Base-by-base conservation (phyloP, 2,329 filamentous ascomycete species). In the Teratosphaeriaceae sp. region DNA sequence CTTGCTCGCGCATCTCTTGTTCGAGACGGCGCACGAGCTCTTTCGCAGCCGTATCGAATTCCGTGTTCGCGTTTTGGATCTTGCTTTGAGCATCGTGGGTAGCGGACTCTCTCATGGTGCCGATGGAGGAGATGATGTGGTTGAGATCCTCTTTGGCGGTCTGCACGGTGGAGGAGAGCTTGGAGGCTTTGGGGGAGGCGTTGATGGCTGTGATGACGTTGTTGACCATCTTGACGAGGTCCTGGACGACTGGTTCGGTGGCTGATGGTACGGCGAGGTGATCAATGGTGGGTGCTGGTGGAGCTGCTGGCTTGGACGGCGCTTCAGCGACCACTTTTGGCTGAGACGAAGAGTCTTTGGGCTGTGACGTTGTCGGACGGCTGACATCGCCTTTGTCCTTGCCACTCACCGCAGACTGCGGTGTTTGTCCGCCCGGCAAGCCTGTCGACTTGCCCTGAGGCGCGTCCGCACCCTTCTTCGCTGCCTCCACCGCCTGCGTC, bases 121-220 rank as follows among this genome's bases (percentile, higher is more conserved):
- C 75, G 61, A 98, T 88, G 67, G 89, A 85, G 47, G 75, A 69
- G 49, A 88, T 86, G 42, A 97, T 82, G 64, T 82, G 84, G 61
- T 75, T 69, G 40, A 97, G 74, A 53, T 94, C 85, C 41, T 75
- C 73, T 75, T 96, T 97, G 49, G 90, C 89, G 72, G 92, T 89
- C 54, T 76, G 72, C 45, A 98, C 81, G 1, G 88, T 83, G 2
- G 78, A 76, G 40, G 79, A 80, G 67, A 92, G 95, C 65, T 84
- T 88, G 54, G 76, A 76, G 49, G 83, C 79, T 44, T 86, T 79
- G 48, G 83, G 79, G 63, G 95, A 90, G 45, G 85, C 85, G 65
- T 96, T 95, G 63, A 96, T 82, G 36, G 94, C 87, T 7, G 86
- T 82, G 61, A 98, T 95, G 57, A 98, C 84, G 65, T 94, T 88